Evolutionary conservation across 331 rosid genomes (phyloP).

Genomic region (Dryas integrifolia): DNA sequence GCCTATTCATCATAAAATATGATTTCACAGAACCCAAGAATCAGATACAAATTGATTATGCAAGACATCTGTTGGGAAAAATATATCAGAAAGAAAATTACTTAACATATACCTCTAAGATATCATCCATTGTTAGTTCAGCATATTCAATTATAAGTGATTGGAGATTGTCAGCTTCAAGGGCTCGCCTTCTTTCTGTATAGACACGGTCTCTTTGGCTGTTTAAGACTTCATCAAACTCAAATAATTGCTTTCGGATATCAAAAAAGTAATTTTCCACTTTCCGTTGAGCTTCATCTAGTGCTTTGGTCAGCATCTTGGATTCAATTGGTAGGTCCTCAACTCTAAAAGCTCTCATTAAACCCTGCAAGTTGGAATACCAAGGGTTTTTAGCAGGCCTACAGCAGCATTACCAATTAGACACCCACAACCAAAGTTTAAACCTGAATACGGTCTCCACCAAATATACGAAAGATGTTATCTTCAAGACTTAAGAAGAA

Average conservation of each 20-base stretch:
- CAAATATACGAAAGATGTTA: slow-evolving; percentile 91
- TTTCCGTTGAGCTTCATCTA: slow-evolving; percentile 97
- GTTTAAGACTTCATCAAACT: slow-evolving; percentile 89
- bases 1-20: slow-evolving; percentile 52
- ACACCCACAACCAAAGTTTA: slow-evolving; percentile 16
- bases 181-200: slow-evolving; percentile 95
- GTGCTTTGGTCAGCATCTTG: slow-evolving; percentile 95
- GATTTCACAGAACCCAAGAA: slow-evolving; percentile 8
- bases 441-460: slow-evolving; percentile 96
- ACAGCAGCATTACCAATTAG: slow-evolving; percentile 20
- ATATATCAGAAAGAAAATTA: background rate
- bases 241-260: slow-evolving; percentile 92
- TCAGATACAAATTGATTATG: slow-evolving; percentile 16
- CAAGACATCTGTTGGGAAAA: slow-evolving; percentile 9
- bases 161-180: slow-evolving; percentile 73
- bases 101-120: slow-evolving; percentile 53
- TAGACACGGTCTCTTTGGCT: slow-evolving; percentile 96
- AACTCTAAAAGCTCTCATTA: slow-evolving; percentile 94
- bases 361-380: slow-evolving; percentile 58
- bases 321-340: slow-evolving; percentile 98
- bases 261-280: slow-evolving; percentile 96
- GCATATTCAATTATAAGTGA: slow-evolving; percentile 91
- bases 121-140: slow-evolving; percentile 94
- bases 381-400: slow-evolving; percentile 20
- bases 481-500: slow-evolving; percentile 97